These are phyloP conservation scores for Umbelopsis vinacea DNA, from an alignment of 192 early-diverging fungal genomes.

Conservation along the genomic window DNA sequence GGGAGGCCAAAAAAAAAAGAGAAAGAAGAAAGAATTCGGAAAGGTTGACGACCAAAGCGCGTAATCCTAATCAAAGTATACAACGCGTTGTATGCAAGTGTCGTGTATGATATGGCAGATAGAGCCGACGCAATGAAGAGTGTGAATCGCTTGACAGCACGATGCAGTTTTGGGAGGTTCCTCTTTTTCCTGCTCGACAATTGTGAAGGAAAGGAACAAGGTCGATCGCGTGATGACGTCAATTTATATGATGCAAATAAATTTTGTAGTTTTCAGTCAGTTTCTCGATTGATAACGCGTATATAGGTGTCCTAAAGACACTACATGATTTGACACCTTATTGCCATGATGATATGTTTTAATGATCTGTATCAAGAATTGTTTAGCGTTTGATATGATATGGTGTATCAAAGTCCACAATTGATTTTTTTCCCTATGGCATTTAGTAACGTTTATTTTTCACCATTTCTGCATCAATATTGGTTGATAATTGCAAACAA, in stretches of 20 bases:
- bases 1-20: not conserved
- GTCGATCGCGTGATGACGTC: not conserved
- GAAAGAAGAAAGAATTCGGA: not conserved
- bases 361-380: no score
- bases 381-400: no score
- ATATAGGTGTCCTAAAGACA: not conserved
- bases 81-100: not conserved
- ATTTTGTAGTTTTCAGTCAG: not conserved
- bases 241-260: not conserved
- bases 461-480: no score
- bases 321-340: no score
- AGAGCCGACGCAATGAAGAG: not conserved
- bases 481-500: no score
- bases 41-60: slow-evolving; percentile 14
- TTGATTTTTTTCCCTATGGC: no score
- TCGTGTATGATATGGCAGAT: not conserved
- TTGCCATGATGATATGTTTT: no score
- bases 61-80: slow-evolving; percentile 1
- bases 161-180: slow-evolving; percentile 5
- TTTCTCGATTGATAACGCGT: no score
- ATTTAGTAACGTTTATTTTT: no score
- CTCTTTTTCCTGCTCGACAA: slow-evolving; percentile 11
- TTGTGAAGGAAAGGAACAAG: slow-evolving; percentile 12
- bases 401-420: no score
- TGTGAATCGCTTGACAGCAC: slow-evolving; percentile 21